Evolutionary conservation across 805 yeast species (phyloP), one percentile per base, ranked within the genome.

Genomic region (Pichia membranifaciens): DNA sequence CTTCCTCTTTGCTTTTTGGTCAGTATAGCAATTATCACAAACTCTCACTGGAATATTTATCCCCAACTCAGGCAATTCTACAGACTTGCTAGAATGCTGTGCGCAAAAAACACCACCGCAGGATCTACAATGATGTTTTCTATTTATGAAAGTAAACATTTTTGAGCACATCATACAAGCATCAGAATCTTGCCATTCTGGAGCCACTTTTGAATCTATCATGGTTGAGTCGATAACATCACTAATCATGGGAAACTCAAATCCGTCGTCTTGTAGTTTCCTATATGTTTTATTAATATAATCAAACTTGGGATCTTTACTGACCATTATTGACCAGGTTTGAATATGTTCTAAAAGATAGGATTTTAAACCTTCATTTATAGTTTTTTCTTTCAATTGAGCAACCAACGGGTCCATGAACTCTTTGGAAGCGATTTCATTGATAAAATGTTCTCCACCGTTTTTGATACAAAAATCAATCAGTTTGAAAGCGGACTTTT

Each of bases 181-280:
- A 57, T 88, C 96, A 10, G 90, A 84, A 59, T 93, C 99, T 20
- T 86, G 82, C 99, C 99, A 93, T 56, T 89, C 97, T 0, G 99
- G 98, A 2, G 99, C 97, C 4, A 90, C 90, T 51, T 81, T 84
- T 2, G 96, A 78, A 58, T 91, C 97, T 42, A 91, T 78, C 62
- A 90, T 79, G 17, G 68, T 68, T 29, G 72, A 63, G 42, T 71
- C 72, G 20, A 67, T 59, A 25, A 60, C 60, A 12, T 57, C 62
- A 4, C 57, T 57, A 41, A 75, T 66, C 22, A 68, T 68, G 1
- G 96, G 95, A 58, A 90, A 88, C 45, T 72, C 69, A 54, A 78
- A 78, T 1, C 83, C 90, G 48, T 84, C 84, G 36, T 68, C 64
- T 47, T 74, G 70, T 49, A 91, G 72, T 52, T 75, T 76, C 25